Evolutionary conservation across 441 rosid species (phyloP), one percentile per base, ranked within the genome.

Genomic region (Kokia cookei): DNA sequence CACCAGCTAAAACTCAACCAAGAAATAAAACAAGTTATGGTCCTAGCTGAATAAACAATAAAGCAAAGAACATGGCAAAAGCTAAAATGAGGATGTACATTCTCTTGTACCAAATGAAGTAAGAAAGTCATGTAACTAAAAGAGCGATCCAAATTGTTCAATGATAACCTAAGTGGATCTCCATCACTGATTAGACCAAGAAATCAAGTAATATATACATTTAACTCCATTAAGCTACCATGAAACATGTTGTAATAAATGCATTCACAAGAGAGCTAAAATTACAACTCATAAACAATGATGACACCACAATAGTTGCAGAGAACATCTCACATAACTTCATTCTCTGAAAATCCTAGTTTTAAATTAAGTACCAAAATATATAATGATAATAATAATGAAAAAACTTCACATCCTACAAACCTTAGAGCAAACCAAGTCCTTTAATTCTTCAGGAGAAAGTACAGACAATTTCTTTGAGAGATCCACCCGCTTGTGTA

Each of bases 391-490:
- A 24, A 40, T 40, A 43, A 43, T 26, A 72, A 15, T 2, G 22
- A 26, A 24, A 58, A 26, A 62, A 62, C 22, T 62, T 32, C 27
- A 29, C 48, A 74, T 76, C 54, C 74, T 48, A 78, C 87, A 72
- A 81, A 93, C 99, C 98, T 96, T 96, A 76, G 82, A 73, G 81
- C 99, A 96, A 79, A 93, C 99, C 82, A 96, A 81, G 84, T 96
- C 96, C 83, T 86, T 88, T 40, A 96, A 84, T 82, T 96, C 99
- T 73, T 91, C 88, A 45, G 83, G 87, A 77, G 94, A 78, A 73
- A 96, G 96, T 51, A 80, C 90, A 15, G 97, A 88, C 87, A 96
- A 80, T 82, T 89, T 92, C 88, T 89, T 96, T 55, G 97, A 86
- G 58, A 96, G 97, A 87, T 96, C 99, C 71, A 84, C 86, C 62